Base-by-base conservation (phyloP, 257 asterid species). In the Jaltomata sinuosa region DNA sequence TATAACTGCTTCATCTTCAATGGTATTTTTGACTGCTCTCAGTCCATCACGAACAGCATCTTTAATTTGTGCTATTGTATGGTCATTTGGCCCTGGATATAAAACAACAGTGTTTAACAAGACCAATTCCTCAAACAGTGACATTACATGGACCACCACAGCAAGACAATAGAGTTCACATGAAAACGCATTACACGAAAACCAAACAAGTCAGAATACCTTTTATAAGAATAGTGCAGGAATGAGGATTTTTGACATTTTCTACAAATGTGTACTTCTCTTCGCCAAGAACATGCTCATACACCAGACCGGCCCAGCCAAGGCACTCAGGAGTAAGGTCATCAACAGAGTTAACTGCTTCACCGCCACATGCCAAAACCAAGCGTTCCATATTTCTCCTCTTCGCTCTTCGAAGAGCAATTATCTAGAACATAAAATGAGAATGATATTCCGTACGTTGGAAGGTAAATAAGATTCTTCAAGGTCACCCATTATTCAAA, bases 221-320 rank as follows among this genome's bases (percentile, higher is more conserved):
- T 94, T 95, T 95, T 61, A 97, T 97, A 83, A 97, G 98, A 86
- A 97, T 94, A 59, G 99, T 97, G 80, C 99, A 97, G 21, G 99
- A 97, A 87, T 90, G 85, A 9, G 99, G 99, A 86, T 95, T 93
- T 88, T 94, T 97, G 29, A 94, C 99, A 88, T 97, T 95, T 87
- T 97, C 99, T 55, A 97, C 97, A 76, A 97, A 97, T 19, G 99
- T 97, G 84, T 97, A 97, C 87, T 94, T 97, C 85, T 94, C 98
- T 88, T 97, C 99, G 61, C 99, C 99, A 89, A 97, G 98, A 42
- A 94, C 94, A 74, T 97, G 99, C 91, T 97, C 99, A 65, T 95
- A 95, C 62, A 97, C 99, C 90, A 95, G 85, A 72, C 99, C 99
- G 82, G 99, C 98, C 98, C 99, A 97, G 83, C 99, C 99, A 89